Evolutionary conservation across 805 yeast species (phyloP).

Genomic region (Candida tibetensis): DNA sequence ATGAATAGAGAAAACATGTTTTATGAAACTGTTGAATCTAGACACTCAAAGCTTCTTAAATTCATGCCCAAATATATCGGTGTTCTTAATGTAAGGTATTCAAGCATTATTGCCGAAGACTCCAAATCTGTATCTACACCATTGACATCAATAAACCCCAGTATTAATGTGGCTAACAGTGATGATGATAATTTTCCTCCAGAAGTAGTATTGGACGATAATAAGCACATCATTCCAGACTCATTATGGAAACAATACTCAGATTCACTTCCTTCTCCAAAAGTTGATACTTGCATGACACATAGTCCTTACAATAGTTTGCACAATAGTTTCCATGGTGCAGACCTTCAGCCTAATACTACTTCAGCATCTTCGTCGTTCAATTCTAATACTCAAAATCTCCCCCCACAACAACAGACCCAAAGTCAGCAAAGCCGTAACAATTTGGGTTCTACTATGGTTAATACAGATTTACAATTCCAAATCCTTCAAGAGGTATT

Average conservation of each 20-base stretch:
- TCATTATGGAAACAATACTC: constrained; percentile 68
- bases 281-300: constrained; percentile 10
- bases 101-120: constrained; percentile 42
- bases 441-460: constrained; percentile 32
- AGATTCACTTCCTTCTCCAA: constrained; percentile 20
- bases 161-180: not conserved
- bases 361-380: not conserved
- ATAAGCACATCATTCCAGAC: constrained; percentile 86
- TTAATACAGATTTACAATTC: constrained; percentile 38
- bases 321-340: constrained; percentile 3
- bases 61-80: constrained; percentile 96
- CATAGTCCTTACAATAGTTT: constrained; percentile 4
- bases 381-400: not conserved
- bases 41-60: constrained; percentile 69
- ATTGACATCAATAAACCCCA: not conserved
- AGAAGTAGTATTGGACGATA: constrained; percentile 90
- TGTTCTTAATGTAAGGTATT: constrained; percentile 85
- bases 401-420: not conserved
- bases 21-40: constrained; percentile 83
- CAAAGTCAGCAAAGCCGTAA: constrained; percentile 5
- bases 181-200: constrained; percentile 38
- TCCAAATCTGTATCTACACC: constrained; percentile 2
- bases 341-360: not conserved
- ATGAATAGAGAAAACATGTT: constrained; percentile 87
- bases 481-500: constrained; percentile 40